These are phyloP conservation scores for Saprolegnia diclina DNA, from an alignment of 352 stramenopile genomes.

Conservation along the genomic window DNA sequence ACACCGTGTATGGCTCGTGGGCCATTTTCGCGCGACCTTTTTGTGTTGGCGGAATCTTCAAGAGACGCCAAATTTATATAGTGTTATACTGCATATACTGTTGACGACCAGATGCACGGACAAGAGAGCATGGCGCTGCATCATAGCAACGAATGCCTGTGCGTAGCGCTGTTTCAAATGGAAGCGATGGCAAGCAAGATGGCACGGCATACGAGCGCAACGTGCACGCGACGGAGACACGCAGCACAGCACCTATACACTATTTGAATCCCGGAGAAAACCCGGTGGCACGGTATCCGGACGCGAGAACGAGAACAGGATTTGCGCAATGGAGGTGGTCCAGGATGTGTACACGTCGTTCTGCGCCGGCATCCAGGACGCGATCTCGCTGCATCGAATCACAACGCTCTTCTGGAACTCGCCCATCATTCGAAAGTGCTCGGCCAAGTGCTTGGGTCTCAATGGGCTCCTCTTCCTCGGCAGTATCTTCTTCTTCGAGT, in stretches of 20 bases:
- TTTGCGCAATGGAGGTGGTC: background rate
- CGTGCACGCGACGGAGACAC: too few relatives aligned
- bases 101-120: too few relatives aligned
- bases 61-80: background rate
- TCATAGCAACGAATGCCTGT: too few relatives aligned
- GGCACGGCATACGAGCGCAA: too few relatives aligned
- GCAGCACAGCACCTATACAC: background rate
- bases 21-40: background rate
- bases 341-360: constrained; percentile 33
- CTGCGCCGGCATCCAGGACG: constrained; percentile 80
- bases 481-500: constrained; percentile 87
- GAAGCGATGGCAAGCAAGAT: too few relatives aligned
- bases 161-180: too few relatives aligned
- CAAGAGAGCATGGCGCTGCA: too few relatives aligned
- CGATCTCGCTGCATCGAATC: constrained; percentile 80
- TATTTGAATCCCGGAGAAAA: background rate
- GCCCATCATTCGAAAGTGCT: constrained; percentile 75
- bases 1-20: constrained; percentile 65
- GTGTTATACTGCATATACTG: too few relatives aligned
- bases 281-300: constrained; percentile 13
- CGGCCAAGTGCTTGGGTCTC: constrained; percentile 85
- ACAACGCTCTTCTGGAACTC: constrained; percentile 83
- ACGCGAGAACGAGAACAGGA: background rate
- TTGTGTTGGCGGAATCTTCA: background rate
- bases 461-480: constrained; percentile 86